A percentile compares a stretch with the other conserved stretches of the same genome.
Conservation (phyloP, 192 early-diverging fungal species). For the Coemansia nantahalensis region DNA sequence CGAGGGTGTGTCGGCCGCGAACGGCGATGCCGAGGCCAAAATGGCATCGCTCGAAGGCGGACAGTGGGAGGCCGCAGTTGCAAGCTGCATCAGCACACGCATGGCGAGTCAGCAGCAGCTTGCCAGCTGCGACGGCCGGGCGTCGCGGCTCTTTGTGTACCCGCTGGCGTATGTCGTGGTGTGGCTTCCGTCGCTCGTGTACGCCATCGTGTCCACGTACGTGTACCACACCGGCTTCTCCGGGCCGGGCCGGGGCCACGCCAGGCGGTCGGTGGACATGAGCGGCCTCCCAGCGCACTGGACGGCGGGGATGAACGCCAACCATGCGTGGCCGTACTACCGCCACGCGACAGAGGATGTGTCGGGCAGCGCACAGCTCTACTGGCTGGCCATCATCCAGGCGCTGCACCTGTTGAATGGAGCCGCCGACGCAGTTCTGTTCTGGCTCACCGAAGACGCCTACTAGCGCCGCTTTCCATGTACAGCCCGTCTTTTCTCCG, state of each 20-base stretch:
- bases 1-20: too few species aligned
- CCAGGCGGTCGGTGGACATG: conserved; percentile 12
- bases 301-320: conserved; percentile 27
- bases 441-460: conserved; percentile 34
- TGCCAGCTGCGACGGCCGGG: background rate
- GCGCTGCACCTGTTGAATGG: conserved; percentile 39
- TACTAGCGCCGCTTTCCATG: background rate
- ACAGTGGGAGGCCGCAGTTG: conserved; percentile 18
- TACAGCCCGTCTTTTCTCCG: too few species aligned
- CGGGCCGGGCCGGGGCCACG: background rate
- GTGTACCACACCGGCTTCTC: conserved; percentile 28
- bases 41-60: conserved; percentile 22
- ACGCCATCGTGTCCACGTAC: conserved; percentile 30
- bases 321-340: conserved; percentile 39
- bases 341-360: conserved; percentile 2
- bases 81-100: conserved; percentile 12
- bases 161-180: conserved; percentile 36
- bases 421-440: conserved; percentile 29
- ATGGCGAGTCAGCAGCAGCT: too few species aligned
- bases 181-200: conserved; percentile 31
- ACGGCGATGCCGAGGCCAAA: background rate
- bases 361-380: conserved; percentile 12
- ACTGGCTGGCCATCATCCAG: conserved; percentile 38
- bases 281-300: conserved; percentile 27
- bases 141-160: conserved; percentile 47